Percentiles rank a stretch among this genome's conserved stretches.
These are phyloP conservation scores for Toxoplasma gondii DNA, from an alignment of 169 alveolate species.

Conservation along the genomic window DNA sequence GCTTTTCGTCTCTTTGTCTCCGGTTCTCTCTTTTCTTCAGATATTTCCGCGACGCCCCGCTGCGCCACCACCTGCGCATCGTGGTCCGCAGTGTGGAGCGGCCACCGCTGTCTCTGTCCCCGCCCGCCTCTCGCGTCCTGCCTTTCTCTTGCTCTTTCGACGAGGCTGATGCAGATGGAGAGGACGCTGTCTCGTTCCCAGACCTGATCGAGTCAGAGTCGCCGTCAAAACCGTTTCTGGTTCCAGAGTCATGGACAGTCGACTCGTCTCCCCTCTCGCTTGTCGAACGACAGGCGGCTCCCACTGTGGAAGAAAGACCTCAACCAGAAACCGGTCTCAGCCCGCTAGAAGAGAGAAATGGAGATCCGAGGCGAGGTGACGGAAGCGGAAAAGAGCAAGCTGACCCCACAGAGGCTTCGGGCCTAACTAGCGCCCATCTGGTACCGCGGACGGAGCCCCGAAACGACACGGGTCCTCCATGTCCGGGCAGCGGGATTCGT, in stretches of 20 bases:
- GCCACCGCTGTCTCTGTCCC: slow-evolving; percentile 81
- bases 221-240: not conserved
- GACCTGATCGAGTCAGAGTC: not conserved
- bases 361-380: not conserved
- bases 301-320: too few species aligned
- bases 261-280: not conserved
- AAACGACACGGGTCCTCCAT: too few species aligned
- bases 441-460: too few species aligned
- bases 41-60: slow-evolving; percentile 78
- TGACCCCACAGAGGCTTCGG: not conserved
- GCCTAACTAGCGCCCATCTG: too few species aligned
- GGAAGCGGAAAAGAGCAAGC: not conserved
- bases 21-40: not conserved
- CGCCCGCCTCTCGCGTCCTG: slow-evolving; percentile 69
- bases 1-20: not conserved
- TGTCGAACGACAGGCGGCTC: not conserved
- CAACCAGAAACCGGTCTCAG: not conserved
- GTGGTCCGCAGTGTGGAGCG: slow-evolving; percentile 41
- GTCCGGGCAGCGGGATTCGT: not conserved
- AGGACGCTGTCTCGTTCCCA: not conserved
- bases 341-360: not conserved
- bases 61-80: slow-evolving; percentile 66
- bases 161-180: not conserved
- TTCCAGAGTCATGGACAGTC: not conserved
- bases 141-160: not conserved